Evolutionary conservation across 202 grass and related monocot genomes (phyloP).

Genomic region (Schoenoplectus tabernaemontani): DNA sequence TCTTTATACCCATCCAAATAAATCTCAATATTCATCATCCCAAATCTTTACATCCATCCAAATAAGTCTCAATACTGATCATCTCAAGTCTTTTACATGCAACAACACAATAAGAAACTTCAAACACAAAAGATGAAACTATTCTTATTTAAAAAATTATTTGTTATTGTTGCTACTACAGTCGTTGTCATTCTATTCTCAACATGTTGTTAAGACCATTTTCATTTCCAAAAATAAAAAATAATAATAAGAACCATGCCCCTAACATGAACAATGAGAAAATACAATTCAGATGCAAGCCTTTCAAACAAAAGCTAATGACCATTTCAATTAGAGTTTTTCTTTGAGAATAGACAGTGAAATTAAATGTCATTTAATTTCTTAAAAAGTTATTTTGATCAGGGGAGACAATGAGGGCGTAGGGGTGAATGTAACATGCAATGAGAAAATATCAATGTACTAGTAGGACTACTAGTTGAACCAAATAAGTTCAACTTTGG

Average conservation of each 20-base stretch:
- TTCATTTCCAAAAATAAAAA: background rate
- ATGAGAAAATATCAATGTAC: background rate
- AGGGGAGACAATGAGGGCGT: background rate
- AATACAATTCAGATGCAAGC: background rate
- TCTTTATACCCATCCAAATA: too few species aligned
- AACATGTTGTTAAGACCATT: background rate
- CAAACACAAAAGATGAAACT: background rate
- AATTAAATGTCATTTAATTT: background rate
- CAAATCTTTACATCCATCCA: too few species aligned
- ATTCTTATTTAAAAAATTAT: background rate
- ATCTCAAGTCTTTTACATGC: too few species aligned
- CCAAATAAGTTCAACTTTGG: background rate
- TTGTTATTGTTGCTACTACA: background rate
- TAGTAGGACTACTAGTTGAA: background rate
- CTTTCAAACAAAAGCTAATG: background rate
- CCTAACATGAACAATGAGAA: background rate
- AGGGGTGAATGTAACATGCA: background rate
- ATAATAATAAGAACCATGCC: background rate
- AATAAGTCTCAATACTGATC: too few species aligned
- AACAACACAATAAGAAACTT: constrained; percentile 6
- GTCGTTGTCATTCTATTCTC: background rate
- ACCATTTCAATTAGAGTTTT: background rate
- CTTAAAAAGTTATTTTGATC: background rate
- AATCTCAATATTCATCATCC: too few species aligned
- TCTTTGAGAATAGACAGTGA: background rate